These are phyloP conservation scores for Neopestalotiopsis sp. DNA, from an alignment of 2,329 filamentous ascomycete genomes.

Conservation along the genomic window DNA sequence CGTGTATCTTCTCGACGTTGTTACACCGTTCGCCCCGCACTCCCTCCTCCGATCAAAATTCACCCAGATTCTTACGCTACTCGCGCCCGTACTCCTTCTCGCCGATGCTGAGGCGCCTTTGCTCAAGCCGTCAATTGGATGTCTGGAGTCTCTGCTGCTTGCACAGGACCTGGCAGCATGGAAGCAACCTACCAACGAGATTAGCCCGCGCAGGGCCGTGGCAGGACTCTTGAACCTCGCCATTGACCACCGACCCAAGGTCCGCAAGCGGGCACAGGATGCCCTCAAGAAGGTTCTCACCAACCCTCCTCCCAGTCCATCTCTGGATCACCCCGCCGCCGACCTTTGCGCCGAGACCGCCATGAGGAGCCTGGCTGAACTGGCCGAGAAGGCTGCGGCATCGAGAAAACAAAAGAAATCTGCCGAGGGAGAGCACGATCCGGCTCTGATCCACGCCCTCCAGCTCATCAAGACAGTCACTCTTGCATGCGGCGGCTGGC, in stretches of 20 bases:
- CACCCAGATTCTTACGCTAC: constrained; percentile 84
- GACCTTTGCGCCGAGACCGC: constrained; percentile 96
- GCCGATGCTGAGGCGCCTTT: constrained; percentile 86
- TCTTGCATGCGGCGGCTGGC: constrained; percentile 88
- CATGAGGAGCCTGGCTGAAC: constrained; percentile 77
- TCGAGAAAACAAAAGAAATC: constrained; percentile 74
- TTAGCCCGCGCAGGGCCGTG: constrained; percentile 85
- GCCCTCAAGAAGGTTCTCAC: constrained; percentile 83
- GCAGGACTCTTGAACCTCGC: constrained; percentile 85
- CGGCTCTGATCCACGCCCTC: constrained; percentile 86
- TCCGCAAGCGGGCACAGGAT: constrained; percentile 91
- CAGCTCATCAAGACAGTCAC: constrained; percentile 93
- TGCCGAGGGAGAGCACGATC: constrained; percentile 70
- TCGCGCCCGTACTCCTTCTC: constrained; percentile 83
- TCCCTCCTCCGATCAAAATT: constrained; percentile 94
- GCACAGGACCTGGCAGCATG: constrained; percentile 89
- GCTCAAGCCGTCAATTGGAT: constrained; percentile 87
- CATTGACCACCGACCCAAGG: constrained; percentile 88
- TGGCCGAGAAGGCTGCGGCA: constrained; percentile 66
- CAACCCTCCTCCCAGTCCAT: constrained; percentile 87
- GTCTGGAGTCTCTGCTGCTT: constrained; percentile 86
- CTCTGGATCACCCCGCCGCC: constrained; percentile 90
- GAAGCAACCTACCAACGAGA: constrained; percentile 82
- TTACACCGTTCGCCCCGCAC: constrained; percentile 83
- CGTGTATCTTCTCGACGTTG: constrained; percentile 93